Conservation (phyloP, 371 early-diverging fungal genomes). For the Lichtheimia ornata region DNA sequence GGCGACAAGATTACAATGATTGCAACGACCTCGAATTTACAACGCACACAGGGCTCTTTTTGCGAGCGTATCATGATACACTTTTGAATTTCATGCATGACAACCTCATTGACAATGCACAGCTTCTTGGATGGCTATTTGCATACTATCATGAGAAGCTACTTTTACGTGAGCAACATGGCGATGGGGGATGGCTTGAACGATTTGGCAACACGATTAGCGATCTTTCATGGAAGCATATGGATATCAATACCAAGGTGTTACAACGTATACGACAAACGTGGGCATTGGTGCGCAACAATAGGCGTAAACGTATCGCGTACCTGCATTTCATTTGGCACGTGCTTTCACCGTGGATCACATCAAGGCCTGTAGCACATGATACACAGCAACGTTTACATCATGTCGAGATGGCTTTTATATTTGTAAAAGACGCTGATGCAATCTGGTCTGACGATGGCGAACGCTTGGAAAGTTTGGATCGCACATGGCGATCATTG, state of each 20-base stretch:
- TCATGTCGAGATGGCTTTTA: conserved; percentile 10
- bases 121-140: conserved; percentile 3
- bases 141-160: conserved; percentile 11
- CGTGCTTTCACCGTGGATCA: not conserved
- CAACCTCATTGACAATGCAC: too few species aligned
- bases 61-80: too few species aligned
- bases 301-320: not conserved
- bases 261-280: conserved; percentile 8
- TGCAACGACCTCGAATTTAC: too few species aligned
- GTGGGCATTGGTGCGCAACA: conserved; percentile 6
- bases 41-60: too few species aligned
- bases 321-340: conserved; percentile 14
- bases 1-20: not conserved
- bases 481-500: not conserved
- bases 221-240: conserved; percentile 3
- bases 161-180: not conserved
- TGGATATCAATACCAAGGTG: conserved; percentile 5
- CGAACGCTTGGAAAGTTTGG: not conserved
- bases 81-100: too few species aligned
- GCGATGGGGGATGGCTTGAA: conserved; percentile 2
- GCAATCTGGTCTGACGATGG: conserved; percentile 7
- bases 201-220: conserved; percentile 1
- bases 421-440: conserved; percentile 9
- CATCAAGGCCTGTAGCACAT: not conserved
- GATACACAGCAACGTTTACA: not conserved